These are phyloP conservation scores for Candida nemodendra DNA, from an alignment of 805 yeast species.

Conservation along the genomic window DNA sequence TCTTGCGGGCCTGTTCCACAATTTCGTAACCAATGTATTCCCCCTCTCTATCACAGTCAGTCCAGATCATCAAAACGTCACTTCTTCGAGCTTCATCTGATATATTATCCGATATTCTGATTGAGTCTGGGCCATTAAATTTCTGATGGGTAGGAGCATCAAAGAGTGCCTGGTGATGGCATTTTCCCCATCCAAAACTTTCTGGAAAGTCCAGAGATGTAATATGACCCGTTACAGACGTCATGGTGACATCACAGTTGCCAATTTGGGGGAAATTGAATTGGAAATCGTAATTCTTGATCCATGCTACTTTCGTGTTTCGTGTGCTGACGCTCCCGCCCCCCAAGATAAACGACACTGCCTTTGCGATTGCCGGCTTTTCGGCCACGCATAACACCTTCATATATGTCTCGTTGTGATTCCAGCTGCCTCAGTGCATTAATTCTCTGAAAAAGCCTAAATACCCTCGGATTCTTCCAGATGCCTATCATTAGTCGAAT, in stretches of 20 bases:
- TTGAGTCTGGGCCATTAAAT: constrained; percentile 38
- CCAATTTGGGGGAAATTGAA: constrained; percentile 65
- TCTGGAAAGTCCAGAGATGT: constrained; percentile 63
- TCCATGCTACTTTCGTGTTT: constrained; percentile 54
- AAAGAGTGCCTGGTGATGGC: constrained; percentile 64
- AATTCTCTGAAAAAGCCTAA: too few species aligned
- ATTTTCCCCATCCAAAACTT: constrained; percentile 62
- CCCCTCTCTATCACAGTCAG: constrained; percentile 98
- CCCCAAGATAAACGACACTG: constrained; percentile 70
- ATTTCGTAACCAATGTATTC: constrained; percentile 90
- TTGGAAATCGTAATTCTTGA: constrained; percentile 75
- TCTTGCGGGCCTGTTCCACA: constrained; percentile 59
- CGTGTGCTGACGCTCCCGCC: constrained; percentile 61
- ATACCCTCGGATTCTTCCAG: too few species aligned
- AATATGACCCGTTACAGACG: constrained; percentile 89
- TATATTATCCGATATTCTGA: constrained; percentile 60
- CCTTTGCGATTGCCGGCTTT: constrained; percentile 90
- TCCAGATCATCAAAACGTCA: constrained; percentile 84
- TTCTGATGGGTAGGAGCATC: constrained; percentile 59
- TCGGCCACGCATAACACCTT: constrained; percentile 92
- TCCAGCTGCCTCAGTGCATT: too few species aligned
- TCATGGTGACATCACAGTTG: constrained; percentile 78
- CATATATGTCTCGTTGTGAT: too few species aligned
- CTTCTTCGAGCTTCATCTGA: constrained; percentile 58
- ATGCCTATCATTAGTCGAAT: too few species aligned